Conservation (phyloP, 2,329 filamentous ascomycete genomes). For the Pestalotiopsis sp. region DNA sequence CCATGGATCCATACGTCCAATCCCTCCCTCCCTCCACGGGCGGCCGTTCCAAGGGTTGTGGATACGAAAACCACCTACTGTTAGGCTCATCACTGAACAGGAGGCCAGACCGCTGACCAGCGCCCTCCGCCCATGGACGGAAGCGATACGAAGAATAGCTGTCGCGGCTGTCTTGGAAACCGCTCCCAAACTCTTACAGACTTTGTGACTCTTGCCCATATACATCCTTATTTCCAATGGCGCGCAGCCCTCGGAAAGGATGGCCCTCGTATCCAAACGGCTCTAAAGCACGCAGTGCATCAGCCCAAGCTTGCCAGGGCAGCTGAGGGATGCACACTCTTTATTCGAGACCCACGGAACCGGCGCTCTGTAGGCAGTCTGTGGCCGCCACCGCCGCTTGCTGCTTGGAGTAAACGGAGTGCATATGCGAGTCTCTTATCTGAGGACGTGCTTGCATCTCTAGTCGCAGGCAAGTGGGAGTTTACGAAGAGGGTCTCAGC, state of each 20-base stretch:
- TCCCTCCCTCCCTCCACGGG: background rate
- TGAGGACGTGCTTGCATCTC: background rate
- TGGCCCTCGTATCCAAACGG: conserved; percentile 9
- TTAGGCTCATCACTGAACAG: background rate
- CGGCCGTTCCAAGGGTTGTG: background rate
- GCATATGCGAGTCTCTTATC: conserved; percentile 11
- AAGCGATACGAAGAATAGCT: background rate
- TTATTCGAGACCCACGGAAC: background rate
- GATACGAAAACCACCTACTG: background rate
- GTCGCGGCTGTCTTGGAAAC: background rate
- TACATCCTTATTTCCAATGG: background rate
- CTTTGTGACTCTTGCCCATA: background rate
- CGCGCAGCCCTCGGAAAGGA: conserved; percentile 1
- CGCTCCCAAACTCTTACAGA: background rate
- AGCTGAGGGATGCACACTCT: conserved; percentile 4
- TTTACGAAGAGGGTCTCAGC: conserved; percentile 3
- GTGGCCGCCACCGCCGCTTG: background rate
- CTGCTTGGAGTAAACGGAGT: background rate
- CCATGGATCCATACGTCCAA: background rate
- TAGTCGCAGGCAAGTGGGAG: background rate
- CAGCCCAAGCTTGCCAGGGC: conserved; percentile 1
- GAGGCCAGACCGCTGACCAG: background rate
- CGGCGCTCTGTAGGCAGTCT: background rate
- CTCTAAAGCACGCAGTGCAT: conserved; percentile 12
- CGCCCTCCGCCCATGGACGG: background rate